Evolutionary conservation across 768 basidiomycete species (phyloP), one percentile per base, ranked within the genome.

Genomic region (Mrakia hoshinonis): DNA sequence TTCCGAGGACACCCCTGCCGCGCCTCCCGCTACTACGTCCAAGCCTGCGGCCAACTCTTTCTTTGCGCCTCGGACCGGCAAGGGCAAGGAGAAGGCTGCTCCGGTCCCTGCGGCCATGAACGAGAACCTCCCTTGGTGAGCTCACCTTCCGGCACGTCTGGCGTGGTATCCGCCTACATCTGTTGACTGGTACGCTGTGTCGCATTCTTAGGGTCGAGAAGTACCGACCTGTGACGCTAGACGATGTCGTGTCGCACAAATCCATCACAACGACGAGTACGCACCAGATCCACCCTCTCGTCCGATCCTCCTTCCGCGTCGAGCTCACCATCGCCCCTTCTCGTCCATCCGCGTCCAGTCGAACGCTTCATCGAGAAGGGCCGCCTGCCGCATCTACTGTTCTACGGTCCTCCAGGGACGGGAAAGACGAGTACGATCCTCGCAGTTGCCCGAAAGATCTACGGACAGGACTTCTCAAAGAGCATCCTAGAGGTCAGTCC

Each of bases 381-480:
- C 75, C 83, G 94, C 64, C 79, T 99, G 29, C 96, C 96, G 0
- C 96, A 99, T 80, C 83, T 99, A 36, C 83, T 99, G 66, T 92
- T 99, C 80, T 99, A 99, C 77, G 96, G 96, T 0, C 96, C 96
- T 43, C 96, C 96, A 13, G 96, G 80, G 46, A 99, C 96, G 0
- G 96, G 96, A 64, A 99, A 99, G 80, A 99, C 96, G 6, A 94
- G 92, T 0, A 98, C 94, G 0, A 95, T 99, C 74, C 83, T 98
- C 11, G 96, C 96, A 13, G 89, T 99, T 12, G 95, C 96, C 26
- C 85, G 95, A 62, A 86, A 90, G 73, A 91, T 99, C 82, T 99
- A 98, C 77, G 95, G 94, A 1, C 77, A 83, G 29, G 86, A 87
- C 49, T 95, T 88, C 78, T 83, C 85, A 71, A 97, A 94, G 78